phyloP scores from a whole-genome alignment of 2,329 filamentous ascomycete genomes.

The Cytospora piceicola region DNA sequence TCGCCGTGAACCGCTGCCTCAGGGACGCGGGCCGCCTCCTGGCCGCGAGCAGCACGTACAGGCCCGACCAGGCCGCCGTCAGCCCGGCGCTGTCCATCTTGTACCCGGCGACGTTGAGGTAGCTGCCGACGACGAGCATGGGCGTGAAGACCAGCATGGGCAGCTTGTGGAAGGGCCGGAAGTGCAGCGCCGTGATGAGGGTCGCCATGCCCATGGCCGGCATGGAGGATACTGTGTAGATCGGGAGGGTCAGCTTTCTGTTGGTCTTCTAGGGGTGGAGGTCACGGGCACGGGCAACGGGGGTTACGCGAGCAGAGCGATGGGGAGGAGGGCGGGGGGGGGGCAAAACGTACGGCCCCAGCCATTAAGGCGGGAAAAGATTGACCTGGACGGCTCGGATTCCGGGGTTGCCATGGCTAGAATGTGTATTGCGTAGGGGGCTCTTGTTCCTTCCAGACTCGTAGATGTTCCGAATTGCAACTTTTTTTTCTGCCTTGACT shows the following conservation, averaged over 20 bases:
- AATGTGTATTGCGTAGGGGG: not conserved
- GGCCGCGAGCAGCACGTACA: constrained; percentile 60
- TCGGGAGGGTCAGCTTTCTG: not conserved
- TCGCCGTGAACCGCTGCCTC: constrained; percentile 46
- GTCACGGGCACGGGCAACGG: too few species aligned
- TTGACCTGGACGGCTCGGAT: constrained; percentile 38
- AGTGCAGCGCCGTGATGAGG: constrained; percentile 60
- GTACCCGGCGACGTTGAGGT: constrained; percentile 64
- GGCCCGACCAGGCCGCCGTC: constrained; percentile 59
- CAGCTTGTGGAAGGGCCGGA: constrained; percentile 54
- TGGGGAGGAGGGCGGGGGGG: constrained; percentile 1
- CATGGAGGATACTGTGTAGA: constrained; percentile 55
- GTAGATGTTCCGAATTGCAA: not conserved
- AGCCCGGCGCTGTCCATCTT: constrained; percentile 60
- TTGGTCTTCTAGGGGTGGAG: too few species aligned
- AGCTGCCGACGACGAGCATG: constrained; percentile 59
- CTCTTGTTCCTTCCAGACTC: not conserved
- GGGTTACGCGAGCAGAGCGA: not conserved
- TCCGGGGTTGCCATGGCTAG: constrained; percentile 19
- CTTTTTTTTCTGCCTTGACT: not conserved
- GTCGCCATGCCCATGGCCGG: constrained; percentile 60
- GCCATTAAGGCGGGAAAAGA: constrained; percentile 44
- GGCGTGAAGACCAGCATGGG: constrained; percentile 54
- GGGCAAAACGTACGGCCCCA: constrained; percentile 54
- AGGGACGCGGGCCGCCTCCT: constrained; percentile 47